phyloP scores from a whole-genome alignment of 306 rosid species.

The Aeschynomene evenia region DNA sequence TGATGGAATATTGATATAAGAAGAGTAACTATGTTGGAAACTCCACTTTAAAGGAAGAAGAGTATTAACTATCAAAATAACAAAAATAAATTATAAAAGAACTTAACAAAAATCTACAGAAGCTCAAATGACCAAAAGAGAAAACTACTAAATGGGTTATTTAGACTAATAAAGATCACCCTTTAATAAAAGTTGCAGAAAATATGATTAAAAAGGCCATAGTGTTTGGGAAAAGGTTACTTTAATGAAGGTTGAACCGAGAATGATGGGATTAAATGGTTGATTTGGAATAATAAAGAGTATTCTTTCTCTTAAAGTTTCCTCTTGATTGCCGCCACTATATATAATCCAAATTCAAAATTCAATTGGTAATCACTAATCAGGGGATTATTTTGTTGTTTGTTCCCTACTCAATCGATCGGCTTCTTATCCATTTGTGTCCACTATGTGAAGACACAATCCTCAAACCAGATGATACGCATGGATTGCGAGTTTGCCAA shows the following conservation, averaged over 20 bases:
- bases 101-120: too few species aligned
- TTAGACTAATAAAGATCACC: neutral
- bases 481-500: neutral
- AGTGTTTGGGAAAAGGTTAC: slow-evolving; percentile 41
- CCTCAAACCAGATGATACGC: neutral
- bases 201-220: slow-evolving; percentile 24
- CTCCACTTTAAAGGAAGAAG: too few species aligned
- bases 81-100: too few species aligned
- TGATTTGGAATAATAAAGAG: neutral
- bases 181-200: neutral
- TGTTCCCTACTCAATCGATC: neutral
- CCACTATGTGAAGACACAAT: neutral
- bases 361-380: slow-evolving; percentile 13
- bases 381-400: neutral
- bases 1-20: too few species aligned
- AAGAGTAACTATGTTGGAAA: too few species aligned
- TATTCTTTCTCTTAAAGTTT: slow-evolving; percentile 26
- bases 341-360: slow-evolving; percentile 18
- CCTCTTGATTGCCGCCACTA: slow-evolving; percentile 28
- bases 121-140: neutral
- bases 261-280: slow-evolving; percentile 1
- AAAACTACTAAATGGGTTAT: neutral
- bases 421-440: neutral
- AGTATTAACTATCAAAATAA: too few species aligned
- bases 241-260: slow-evolving; percentile 8